Evolutionary conservation across 2,329 filamentous ascomycete genomes (phyloP).

Genomic region (Fonsecaea pedrosoi): DNA sequence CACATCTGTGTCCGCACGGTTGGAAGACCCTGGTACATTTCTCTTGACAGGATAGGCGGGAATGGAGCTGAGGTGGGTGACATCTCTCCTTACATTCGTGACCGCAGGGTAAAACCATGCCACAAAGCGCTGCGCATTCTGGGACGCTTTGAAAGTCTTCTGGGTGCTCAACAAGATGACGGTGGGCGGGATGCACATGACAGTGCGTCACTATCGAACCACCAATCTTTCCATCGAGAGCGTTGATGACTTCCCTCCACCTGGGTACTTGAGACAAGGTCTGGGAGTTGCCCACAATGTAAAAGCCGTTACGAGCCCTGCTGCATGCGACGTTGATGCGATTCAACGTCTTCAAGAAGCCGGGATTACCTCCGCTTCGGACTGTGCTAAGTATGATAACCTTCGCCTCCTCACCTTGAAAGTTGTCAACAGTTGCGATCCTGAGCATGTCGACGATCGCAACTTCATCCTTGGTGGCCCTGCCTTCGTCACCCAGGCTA

Average conservation of each 20-base stretch:
- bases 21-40: constrained; percentile 32
- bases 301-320: constrained; percentile 46
- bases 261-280: constrained; percentile 40
- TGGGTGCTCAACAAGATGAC: constrained; percentile 34
- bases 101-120: constrained; percentile 40
- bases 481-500: constrained; percentile 29
- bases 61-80: constrained; percentile 38
- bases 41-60: constrained; percentile 35
- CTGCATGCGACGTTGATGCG: constrained; percentile 47
- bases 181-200: constrained; percentile 37
- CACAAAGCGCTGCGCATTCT: constrained; percentile 39
- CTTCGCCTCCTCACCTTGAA: constrained; percentile 48
- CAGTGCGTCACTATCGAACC: constrained; percentile 40
- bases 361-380: constrained; percentile 43
- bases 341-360: constrained; percentile 45
- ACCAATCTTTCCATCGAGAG: constrained; percentile 40
- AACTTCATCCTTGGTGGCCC: constrained; percentile 35
- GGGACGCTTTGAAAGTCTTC: constrained; percentile 39
- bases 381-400: constrained; percentile 45
- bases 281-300: constrained; percentile 45
- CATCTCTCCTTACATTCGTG: constrained; percentile 37
- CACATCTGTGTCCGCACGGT: constrained; percentile 36
- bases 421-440: constrained; percentile 45
- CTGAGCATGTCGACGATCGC: constrained; percentile 41
- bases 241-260: constrained; percentile 42